Conservation (phyloP, 495 filamentous ascomycete genomes). For the Trichoderma virens region DNA sequence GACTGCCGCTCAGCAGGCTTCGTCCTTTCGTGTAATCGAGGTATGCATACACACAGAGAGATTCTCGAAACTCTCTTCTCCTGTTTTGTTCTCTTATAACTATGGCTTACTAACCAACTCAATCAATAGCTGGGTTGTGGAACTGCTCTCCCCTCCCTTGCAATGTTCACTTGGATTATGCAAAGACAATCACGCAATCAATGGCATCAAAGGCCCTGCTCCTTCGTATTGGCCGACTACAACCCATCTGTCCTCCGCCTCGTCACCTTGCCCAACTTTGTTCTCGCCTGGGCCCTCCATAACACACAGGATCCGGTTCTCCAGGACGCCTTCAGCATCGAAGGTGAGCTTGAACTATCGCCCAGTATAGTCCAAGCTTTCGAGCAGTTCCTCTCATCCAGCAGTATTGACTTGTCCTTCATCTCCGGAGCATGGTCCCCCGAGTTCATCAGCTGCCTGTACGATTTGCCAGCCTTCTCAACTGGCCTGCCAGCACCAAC, state of each 20-base stretch:
- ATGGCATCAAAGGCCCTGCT: constrained; percentile 28
- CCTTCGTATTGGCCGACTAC: constrained; percentile 80
- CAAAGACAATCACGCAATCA: constrained; percentile 16
- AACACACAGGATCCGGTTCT: constrained; percentile 22
- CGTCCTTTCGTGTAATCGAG: constrained; percentile 58
- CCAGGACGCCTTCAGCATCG: constrained; percentile 34
- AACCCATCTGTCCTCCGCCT: constrained; percentile 78
- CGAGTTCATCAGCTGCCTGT: constrained; percentile 55
- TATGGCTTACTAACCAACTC: background rate
- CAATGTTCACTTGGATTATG: constrained; percentile 66
- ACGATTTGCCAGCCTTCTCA: constrained; percentile 19
- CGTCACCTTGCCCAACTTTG: constrained; percentile 80
- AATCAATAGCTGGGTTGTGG: constrained; percentile 72
- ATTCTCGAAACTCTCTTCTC: background rate
- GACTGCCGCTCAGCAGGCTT: constrained; percentile 34
- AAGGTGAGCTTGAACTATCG: constrained; percentile 70
- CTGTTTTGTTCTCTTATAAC: background rate
- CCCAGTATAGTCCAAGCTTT: constrained; percentile 56
- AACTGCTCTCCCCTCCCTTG: constrained; percentile 75
- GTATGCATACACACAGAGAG: constrained; percentile 36
- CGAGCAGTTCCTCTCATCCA: constrained; percentile 43
- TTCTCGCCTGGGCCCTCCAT: constrained; percentile 68
- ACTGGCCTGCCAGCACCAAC: constrained; percentile 15
- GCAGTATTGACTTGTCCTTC: constrained; percentile 57
- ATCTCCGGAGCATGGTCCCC: constrained; percentile 79